Base-by-base conservation (phyloP, 805 yeast species). In the Phaffomyces thermotolerans region DNA sequence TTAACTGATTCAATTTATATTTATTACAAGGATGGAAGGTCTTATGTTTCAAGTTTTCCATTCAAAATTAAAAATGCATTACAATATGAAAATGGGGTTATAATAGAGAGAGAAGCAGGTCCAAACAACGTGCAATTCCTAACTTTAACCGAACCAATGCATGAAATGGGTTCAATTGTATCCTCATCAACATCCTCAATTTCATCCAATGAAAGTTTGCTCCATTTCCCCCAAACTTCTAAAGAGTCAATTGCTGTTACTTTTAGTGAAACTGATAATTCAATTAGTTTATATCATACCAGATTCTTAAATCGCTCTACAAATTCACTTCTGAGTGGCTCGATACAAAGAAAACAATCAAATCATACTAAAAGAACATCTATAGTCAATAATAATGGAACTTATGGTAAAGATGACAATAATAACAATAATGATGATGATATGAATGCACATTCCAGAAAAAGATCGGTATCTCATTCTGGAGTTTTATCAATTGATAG, bases 71-170 rank as follows among this genome's bases (percentile, higher is more conserved):
- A 66, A 32, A 68, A 68, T 24, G 90, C 83, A 2, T 73, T 82
- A 47, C 73, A 83, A 10, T 83, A 79, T 53, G 78, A 77, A 22
- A 71, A 75, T 34, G 96, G 96, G 0, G 56, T 87, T 4, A 63
- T 89, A 0, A 53, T 85, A 20, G 85, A 84, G 53, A 66, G 79
- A 33, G 46, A 36, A 8, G 72, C 69, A 39, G 25, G 40, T 22
- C 30, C 39, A 6, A 15, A 35, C 12, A 39, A 46, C 14, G 30
- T 47, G 3, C 50, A 46, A 9, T 83, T 85, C 51, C 67, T 87
- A 42, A 79, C 95, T 0, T 58, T 88, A 46, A 71, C 79, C 1
- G 95, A 86, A 57, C 91, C 95, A 1, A 64, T 83, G 47, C 75
- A 78, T 2, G 93, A 86, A 4, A 71, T 85, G 44, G 88, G 95